Conservation (phyloP, 192 early-diverging fungal genomes). For the Coemansia sp. region DNA sequence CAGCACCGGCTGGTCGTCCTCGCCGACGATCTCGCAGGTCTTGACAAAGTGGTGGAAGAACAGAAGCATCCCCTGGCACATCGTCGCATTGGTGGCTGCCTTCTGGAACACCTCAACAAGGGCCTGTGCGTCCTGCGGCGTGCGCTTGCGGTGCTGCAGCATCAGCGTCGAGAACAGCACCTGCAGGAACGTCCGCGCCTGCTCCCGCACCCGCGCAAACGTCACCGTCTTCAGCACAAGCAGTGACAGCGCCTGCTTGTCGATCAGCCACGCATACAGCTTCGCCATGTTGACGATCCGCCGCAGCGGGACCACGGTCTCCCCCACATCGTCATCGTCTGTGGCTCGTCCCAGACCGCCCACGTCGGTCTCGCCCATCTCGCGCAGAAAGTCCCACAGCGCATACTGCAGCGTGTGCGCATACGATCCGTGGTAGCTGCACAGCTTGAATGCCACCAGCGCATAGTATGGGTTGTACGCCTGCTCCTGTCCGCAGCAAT, state of each 20-base stretch:
- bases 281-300: constrained; percentile 82
- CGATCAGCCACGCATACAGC: constrained; percentile 80
- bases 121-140: constrained; percentile 55
- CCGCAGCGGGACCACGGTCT: constrained; percentile 61
- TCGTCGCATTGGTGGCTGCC: constrained; percentile 59
- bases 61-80: constrained; percentile 82
- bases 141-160: constrained; percentile 57
- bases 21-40: constrained; percentile 59
- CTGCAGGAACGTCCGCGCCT: constrained; percentile 69
- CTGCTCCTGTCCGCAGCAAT: constrained; percentile 85
- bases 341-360: constrained; percentile 63
- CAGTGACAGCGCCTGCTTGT: constrained; percentile 68
- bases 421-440: constrained; percentile 72
- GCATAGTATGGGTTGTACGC: constrained; percentile 94
- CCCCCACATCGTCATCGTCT: constrained; percentile 31
- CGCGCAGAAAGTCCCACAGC: constrained; percentile 93
- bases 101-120: constrained; percentile 61
- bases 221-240: constrained; percentile 68
- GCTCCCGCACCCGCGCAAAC: constrained; percentile 65
- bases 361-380: constrained; percentile 75
- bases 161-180: constrained; percentile 72
- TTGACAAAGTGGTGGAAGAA: constrained; percentile 79
- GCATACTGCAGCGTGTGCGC: constrained; percentile 92
- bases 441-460: constrained; percentile 79
- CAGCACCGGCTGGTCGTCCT: constrained; percentile 66